Evolutionary conservation across 1,284 basidiomycete species (phyloP).

Genomic region (Phylloporus sp.): DNA sequence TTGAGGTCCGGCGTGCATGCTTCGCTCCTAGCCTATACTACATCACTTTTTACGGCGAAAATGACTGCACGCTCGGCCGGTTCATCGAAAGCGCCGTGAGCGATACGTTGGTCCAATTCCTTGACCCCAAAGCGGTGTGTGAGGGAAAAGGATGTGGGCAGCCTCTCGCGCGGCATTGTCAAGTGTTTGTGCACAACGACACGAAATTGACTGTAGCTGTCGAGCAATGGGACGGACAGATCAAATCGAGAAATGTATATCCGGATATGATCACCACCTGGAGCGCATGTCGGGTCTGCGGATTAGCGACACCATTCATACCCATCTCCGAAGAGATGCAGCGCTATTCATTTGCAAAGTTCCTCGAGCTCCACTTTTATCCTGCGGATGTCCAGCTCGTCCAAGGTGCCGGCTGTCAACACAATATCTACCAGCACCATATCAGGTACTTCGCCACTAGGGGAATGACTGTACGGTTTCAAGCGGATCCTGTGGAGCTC

Average conservation of each 20-base stretch:
- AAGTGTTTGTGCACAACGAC: slow-evolving; percentile 89
- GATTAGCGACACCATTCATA: slow-evolving; percentile 85
- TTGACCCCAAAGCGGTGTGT: slow-evolving; percentile 81
- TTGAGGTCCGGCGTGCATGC: slow-evolving; percentile 71
- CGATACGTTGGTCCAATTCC: slow-evolving; percentile 73
- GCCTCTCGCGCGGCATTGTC: slow-evolving; percentile 85
- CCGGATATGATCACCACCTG: slow-evolving; percentile 89
- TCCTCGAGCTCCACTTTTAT: slow-evolving; percentile 92
- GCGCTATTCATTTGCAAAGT: slow-evolving; percentile 93
- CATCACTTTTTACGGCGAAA: slow-evolving; percentile 91
- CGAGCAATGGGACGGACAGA: slow-evolving; percentile 86
- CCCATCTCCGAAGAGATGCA: slow-evolving; percentile 93
- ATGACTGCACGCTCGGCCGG: slow-evolving; percentile 91
- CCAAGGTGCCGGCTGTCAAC: slow-evolving; percentile 86
- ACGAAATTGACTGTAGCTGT: slow-evolving; percentile 85
- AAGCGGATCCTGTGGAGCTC: slow-evolving; percentile 83
- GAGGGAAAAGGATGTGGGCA: slow-evolving; percentile 85
- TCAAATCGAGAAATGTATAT: slow-evolving; percentile 61
- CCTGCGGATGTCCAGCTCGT: slow-evolving; percentile 84
- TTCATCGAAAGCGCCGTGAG: slow-evolving; percentile 85
- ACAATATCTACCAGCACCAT: slow-evolving; percentile 95
- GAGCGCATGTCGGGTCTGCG: slow-evolving; percentile 89
- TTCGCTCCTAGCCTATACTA: slow-evolving; percentile 75
- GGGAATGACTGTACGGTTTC: slow-evolving; percentile 90
- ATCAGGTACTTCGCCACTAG: slow-evolving; percentile 90